Evolutionary conservation across 1,284 basidiomycete species (phyloP).

Genomic region (Cryptococcus sp.): DNA sequence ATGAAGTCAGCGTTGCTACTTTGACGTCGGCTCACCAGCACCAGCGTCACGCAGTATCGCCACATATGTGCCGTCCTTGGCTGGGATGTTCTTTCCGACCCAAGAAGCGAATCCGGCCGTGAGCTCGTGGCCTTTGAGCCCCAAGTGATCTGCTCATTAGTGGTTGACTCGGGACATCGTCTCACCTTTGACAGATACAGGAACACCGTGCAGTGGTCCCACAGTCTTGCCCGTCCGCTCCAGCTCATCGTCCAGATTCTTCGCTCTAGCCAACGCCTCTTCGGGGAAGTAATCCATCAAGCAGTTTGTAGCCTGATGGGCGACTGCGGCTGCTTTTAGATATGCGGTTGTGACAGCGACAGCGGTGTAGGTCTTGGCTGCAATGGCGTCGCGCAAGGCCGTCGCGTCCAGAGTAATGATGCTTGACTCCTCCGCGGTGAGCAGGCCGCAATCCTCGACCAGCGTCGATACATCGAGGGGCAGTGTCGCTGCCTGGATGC

Average conservation of each 20-base stretch:
- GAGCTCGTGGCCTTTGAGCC: slow-evolving; percentile 19
- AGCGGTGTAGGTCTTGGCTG: slow-evolving; percentile 26
- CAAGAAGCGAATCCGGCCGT: slow-evolving; percentile 10
- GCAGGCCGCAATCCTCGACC: not conserved
- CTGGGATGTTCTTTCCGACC: not conserved
- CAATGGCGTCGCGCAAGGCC: slow-evolving; percentile 40
- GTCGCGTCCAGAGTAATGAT: slow-evolving; percentile 45
- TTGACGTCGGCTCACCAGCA: slow-evolving; percentile 8
- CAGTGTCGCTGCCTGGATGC: too few species aligned
- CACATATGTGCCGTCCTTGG: slow-evolving; percentile 15
- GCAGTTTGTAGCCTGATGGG: slow-evolving; percentile 62
- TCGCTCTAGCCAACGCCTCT: slow-evolving; percentile 62
- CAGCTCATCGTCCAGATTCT: slow-evolving; percentile 62
- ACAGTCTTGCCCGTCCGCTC: slow-evolving; percentile 57
- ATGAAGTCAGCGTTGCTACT: slow-evolving; percentile 8
- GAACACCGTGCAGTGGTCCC: slow-evolving; percentile 66
- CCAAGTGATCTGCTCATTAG: slow-evolving; percentile 34
- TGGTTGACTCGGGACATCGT: not conserved
- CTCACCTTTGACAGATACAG: slow-evolving; percentile 62
- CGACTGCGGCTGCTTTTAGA: slow-evolving; percentile 29
- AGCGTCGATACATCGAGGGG: too few species aligned
- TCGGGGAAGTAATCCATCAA: slow-evolving; percentile 70
- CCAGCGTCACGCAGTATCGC: slow-evolving; percentile 30
- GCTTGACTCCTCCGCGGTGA: slow-evolving; percentile 27
- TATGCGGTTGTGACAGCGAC: slow-evolving; percentile 39